Conservation (phyloP, 257 asterid genomes). For the Paraleonurus japonicus region DNA sequence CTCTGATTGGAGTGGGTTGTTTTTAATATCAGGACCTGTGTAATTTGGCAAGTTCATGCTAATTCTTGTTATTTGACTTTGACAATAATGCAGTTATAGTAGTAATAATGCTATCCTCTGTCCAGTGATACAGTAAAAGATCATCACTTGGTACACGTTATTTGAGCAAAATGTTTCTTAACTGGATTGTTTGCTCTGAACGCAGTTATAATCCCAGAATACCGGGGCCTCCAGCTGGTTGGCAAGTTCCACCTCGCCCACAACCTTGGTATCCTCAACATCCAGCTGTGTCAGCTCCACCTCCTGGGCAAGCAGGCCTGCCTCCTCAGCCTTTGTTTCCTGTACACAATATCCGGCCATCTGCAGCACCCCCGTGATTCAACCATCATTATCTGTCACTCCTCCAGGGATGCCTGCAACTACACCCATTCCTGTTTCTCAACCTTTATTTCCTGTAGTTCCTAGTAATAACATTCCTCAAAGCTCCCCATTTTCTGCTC, state of each 20-base stretch:
- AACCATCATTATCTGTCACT: slow-evolving; percentile 42
- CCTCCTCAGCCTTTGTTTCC: slow-evolving; percentile 67
- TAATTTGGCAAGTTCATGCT: background rate
- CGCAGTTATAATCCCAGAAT: slow-evolving; percentile 55
- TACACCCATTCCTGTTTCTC: slow-evolving; percentile 47
- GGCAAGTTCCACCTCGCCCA: slow-evolving; percentile 57
- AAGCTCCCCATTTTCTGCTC: slow-evolving; percentile 54
- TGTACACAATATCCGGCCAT: slow-evolving; percentile 52
- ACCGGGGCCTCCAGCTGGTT: slow-evolving; percentile 50
- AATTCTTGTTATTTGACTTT: background rate
- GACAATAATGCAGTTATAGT: background rate
- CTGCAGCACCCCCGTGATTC: slow-evolving; percentile 41
- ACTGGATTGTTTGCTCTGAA: slow-evolving; percentile 10
- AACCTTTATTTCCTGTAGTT: slow-evolving; percentile 72
- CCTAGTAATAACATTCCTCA: slow-evolving; percentile 46
- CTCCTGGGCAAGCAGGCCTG: slow-evolving; percentile 49
- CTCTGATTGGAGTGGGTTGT: background rate
- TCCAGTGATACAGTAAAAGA: background rate
- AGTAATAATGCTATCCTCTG: background rate
- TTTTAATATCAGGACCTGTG: background rate
- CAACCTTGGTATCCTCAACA: slow-evolving; percentile 64
- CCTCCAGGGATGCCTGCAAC: slow-evolving; percentile 71
- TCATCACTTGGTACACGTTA: background rate
- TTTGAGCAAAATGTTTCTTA: slow-evolving; percentile 14
- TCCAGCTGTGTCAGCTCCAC: slow-evolving; percentile 47